Percentiles rank a stretch among this genome's conserved stretches.
Evolutionary conservation across 2,329 filamentous ascomycete species (phyloP).

Genomic region (Diaporthe citrichinensis): DNA sequence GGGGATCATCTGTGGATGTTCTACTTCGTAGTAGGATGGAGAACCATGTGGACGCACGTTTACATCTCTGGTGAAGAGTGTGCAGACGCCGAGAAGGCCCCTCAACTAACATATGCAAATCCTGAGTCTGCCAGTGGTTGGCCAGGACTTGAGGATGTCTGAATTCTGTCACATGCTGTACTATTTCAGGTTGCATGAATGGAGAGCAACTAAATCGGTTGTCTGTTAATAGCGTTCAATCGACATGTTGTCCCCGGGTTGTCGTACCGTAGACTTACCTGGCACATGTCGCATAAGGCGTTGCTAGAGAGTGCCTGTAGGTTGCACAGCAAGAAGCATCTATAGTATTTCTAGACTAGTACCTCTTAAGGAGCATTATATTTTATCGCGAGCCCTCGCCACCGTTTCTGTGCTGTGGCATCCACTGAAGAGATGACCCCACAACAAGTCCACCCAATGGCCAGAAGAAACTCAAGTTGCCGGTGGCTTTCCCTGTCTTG

Average conservation of each 20-base stretch:
- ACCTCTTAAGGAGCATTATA: no score
- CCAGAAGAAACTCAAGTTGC: neutral
- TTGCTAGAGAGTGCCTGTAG: neutral
- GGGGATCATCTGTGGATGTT: no score
- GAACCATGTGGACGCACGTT: no score
- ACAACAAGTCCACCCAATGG: no score
- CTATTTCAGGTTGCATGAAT: neutral
- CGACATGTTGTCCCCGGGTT: neutral
- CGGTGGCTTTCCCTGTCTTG: neutral
- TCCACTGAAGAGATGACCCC: no score
- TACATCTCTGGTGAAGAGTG: neutral
- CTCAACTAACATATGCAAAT: neutral
- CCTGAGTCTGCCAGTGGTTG: neutral
- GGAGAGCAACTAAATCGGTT: neutral
- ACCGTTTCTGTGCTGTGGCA: no score
- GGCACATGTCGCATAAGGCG: neutral
- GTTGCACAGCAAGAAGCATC: neutral
- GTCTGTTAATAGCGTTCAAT: neutral
- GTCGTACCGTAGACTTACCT: neutral
- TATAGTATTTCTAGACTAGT: no score
- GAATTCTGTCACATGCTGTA: neutral
- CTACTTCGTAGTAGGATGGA: neutral
- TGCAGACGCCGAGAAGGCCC: neutral
- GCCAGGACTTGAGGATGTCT: neutral
- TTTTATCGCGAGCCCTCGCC: no score